Evolutionary conservation across 2,329 filamentous ascomycete genomes (phyloP).

Genomic region (Sporothrix dimorphospora): DNA sequence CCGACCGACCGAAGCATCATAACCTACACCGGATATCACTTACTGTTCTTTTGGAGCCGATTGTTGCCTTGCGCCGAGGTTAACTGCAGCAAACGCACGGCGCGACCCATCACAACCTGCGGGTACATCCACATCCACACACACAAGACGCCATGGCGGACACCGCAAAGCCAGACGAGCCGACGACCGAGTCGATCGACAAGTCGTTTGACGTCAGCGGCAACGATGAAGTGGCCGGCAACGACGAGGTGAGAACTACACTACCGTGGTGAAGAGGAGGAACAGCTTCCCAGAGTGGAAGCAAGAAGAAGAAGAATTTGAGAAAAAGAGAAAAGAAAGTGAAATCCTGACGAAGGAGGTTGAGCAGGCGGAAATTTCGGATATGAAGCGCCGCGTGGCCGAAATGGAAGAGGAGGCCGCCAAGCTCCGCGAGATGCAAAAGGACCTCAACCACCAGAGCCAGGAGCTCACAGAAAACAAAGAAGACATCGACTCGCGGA

Average conservation of each 20-base stretch:
- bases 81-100: neutral
- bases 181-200: constrained; percentile 39
- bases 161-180: constrained; percentile 38
- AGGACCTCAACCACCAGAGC: constrained; percentile 79
- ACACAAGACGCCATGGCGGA: constrained; percentile 37
- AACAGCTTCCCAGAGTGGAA: no score
- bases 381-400: constrained; percentile 83
- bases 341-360: constrained; percentile 32
- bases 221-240: constrained; percentile 45
- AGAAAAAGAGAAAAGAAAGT: constrained; percentile 11
- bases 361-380: constrained; percentile 73
- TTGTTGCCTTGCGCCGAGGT: neutral
- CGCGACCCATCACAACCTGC: neutral
- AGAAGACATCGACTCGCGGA: constrained; percentile 91
- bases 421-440: constrained; percentile 86
- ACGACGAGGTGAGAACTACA: constrained; percentile 50
- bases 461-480: constrained; percentile 87
- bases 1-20: neutral
- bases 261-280: constrained; percentile 32
- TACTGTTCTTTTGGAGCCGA: neutral
- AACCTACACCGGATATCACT: neutral
- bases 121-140: neutral
- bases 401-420: constrained; percentile 91
- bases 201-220: constrained; percentile 48
- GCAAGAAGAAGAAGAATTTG: neutral